Evolutionary conservation across 2,329 filamentous ascomycete species (phyloP).

Genomic region (Exophiala sp.): DNA sequence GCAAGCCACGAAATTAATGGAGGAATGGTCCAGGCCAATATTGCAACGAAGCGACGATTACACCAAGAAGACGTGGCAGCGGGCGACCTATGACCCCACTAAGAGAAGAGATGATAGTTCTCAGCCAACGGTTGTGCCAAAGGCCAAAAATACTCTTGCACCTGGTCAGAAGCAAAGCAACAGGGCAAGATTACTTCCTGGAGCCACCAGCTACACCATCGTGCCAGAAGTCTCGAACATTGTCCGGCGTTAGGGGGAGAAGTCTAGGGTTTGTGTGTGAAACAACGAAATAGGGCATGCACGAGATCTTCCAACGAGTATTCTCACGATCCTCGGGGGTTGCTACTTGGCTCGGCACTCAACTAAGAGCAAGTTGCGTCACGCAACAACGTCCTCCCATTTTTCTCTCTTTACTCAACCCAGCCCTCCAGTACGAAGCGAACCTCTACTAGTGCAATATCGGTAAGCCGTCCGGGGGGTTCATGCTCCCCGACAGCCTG

Average conservation of each 20-base stretch:
- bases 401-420: too few species aligned
- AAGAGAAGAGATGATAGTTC: conserved; percentile 23
- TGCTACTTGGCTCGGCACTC: neutral
- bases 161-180: conserved; percentile 37
- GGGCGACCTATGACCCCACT: conserved; percentile 55
- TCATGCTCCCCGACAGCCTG: too few species aligned
- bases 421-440: too few species aligned
- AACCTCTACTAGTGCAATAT: too few species aligned
- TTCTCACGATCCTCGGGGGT: neutral
- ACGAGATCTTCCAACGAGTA: neutral
- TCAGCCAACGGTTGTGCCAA: conserved; percentile 45
- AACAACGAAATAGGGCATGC: neutral
- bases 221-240: conserved; percentile 44
- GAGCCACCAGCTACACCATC: conserved; percentile 56
- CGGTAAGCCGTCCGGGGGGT: too few species aligned
- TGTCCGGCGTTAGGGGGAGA: conserved; percentile 10
- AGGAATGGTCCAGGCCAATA: conserved; percentile 93
- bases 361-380: too few species aligned
- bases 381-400: too few species aligned
- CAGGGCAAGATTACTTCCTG: conserved; percentile 54
- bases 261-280: neutral
- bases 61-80: conserved; percentile 66
- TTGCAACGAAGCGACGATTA: conserved; percentile 91
- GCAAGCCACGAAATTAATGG: conserved; percentile 83
- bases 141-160: conserved; percentile 21